A percentile compares a stretch with the other conserved stretches of the same genome.
Evolutionary conservation across 805 yeast species (phyloP).

Genomic region (Yueomyces sp.): DNA sequence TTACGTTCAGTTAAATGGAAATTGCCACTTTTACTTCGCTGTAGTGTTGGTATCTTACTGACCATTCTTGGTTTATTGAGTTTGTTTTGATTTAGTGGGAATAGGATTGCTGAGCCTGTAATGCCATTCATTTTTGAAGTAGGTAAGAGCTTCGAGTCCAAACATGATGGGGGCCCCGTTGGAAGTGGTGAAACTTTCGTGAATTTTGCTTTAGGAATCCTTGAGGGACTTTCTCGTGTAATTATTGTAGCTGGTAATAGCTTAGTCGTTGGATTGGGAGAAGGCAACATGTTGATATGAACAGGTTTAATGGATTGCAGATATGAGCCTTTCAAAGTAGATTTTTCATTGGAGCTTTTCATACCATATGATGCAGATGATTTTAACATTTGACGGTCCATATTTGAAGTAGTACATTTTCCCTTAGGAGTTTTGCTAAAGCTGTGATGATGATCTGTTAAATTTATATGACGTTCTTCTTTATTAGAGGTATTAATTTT

Average conservation of each 20-base stretch:
- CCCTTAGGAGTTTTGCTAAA: slow-evolving; percentile 2
- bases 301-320: background rate
- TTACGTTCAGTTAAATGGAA: background rate
- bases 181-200: background rate
- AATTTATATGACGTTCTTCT: background rate
- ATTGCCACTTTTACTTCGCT: background rate
- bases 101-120: slow-evolving; percentile 1
- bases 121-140: slow-evolving; percentile 3
- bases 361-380: background rate
- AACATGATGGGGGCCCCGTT: slow-evolving; percentile 1
- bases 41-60: slow-evolving; percentile 11
- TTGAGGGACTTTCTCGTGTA: slow-evolving; percentile 2
- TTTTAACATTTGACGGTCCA: background rate
- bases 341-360: background rate
- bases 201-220: background rate
- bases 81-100: slow-evolving; percentile 12
- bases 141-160: slow-evolving; percentile 6
- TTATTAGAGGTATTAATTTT: background rate
- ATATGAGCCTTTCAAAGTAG: background rate
- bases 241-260: slow-evolving; percentile 9
- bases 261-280: slow-evolving; percentile 2
- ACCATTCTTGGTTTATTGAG: slow-evolving; percentile 4
- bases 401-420: background rate
- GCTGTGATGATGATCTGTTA: background rate
- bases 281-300: background rate